Evolutionary conservation across 768 basidiomycete species (phyloP).

Genomic region (Tricholoma hemisulphureum): DNA sequence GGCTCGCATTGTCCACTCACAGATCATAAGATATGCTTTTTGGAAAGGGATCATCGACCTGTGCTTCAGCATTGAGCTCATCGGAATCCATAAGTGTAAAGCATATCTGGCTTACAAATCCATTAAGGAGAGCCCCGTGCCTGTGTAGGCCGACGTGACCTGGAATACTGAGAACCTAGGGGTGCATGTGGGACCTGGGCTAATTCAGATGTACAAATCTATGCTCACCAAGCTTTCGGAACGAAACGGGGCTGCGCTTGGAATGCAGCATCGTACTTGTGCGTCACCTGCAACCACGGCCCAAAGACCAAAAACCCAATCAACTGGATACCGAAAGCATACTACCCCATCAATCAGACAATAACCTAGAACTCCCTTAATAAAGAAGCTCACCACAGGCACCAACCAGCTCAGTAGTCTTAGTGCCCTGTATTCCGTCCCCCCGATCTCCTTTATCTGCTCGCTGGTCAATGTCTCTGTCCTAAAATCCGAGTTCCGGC

Average conservation of each 20-base stretch:
- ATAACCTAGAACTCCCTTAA: not conserved
- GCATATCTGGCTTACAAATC: conserved; percentile 44
- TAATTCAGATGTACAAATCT: not conserved
- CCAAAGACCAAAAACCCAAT: conserved; percentile 55
- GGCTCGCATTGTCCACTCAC: conserved; percentile 23
- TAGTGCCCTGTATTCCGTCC: conserved; percentile 72
- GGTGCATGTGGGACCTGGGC: no score
- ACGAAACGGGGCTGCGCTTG: conserved; percentile 48
- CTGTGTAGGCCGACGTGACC: conserved; percentile 54
- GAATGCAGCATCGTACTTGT: conserved; percentile 49
- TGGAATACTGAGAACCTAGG: conserved; percentile 45
- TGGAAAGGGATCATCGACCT: conserved; percentile 74
- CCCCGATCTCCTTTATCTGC: conserved; percentile 70
- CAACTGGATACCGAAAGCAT: conserved; percentile 60
- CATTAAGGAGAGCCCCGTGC: conserved; percentile 66
- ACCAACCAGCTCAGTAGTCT: conserved; percentile 49
- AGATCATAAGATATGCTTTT: conserved; percentile 62
- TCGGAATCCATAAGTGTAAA: not conserved
- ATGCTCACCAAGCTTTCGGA: conserved; percentile 56
- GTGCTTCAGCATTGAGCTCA: not conserved
- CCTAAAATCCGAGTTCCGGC: conserved; percentile 58
- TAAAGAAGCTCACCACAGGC: conserved; percentile 36
- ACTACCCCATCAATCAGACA: conserved; percentile 41
- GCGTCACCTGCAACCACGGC: conserved; percentile 53
- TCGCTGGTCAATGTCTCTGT: conserved; percentile 58